Evolutionary conservation across 2,329 filamentous ascomycete genomes (phyloP).

Genomic region (Xylariaceae sp.): DNA sequence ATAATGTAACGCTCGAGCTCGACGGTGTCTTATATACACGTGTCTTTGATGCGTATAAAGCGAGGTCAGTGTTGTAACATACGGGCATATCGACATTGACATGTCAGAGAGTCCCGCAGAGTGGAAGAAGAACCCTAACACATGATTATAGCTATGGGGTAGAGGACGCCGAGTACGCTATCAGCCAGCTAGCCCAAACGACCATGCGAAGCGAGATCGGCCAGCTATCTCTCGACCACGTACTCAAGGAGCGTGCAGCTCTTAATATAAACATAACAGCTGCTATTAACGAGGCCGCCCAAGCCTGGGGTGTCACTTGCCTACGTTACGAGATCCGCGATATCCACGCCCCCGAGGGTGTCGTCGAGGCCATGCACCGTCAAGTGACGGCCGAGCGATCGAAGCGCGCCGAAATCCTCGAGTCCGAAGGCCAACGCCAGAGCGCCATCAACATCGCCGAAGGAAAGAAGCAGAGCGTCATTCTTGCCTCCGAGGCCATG

Average conservation of each 20-base stretch:
- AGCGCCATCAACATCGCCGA: conserved; percentile 98
- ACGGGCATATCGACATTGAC: not conserved
- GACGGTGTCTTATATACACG: conserved; percentile 94
- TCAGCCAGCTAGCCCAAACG: conserved; percentile 94
- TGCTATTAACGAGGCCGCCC: conserved; percentile 95
- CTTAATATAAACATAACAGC: conserved; percentile 98
- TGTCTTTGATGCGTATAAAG: conserved; percentile 97
- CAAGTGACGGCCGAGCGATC: conserved; percentile 96
- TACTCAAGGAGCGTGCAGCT: conserved; percentile 91
- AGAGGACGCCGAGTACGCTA: conserved; percentile 97
- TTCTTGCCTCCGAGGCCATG: conserved; percentile 88
- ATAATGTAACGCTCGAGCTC: conserved; percentile 95
- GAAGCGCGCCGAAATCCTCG: conserved; percentile 95
- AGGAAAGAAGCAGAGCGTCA: conserved; percentile 93
- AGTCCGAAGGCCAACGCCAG: conserved; percentile 94
- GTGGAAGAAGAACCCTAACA: conserved; percentile 10
- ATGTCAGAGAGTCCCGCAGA: not conserved
- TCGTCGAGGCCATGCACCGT: conserved; percentile 96
- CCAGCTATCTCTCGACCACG: conserved; percentile 91
- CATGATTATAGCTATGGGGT: conserved; percentile 71
- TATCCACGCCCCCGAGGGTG: conserved; percentile 89
- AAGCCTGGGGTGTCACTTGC: conserved; percentile 95
- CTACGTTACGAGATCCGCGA: conserved; percentile 97
- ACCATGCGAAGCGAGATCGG: conserved; percentile 99
- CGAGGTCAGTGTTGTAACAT: conserved; percentile 54